Evolutionary conservation across 768 basidiomycete species (phyloP).

Genomic region (Suillus subalutaceus): DNA sequence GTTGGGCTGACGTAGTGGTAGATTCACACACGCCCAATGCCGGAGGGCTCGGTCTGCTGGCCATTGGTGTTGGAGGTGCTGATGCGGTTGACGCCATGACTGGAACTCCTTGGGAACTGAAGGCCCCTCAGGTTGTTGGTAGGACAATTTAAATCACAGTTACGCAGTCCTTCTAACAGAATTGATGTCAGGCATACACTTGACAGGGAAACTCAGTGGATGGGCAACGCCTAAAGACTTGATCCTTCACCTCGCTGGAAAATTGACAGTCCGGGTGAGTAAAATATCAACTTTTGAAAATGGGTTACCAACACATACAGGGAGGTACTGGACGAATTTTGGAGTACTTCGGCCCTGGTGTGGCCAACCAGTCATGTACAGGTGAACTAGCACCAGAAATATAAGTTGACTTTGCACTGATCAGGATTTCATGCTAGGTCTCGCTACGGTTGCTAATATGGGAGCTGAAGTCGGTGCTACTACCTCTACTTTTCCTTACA

Average conservation of each 20-base stretch:
- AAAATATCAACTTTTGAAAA: conserved; percentile 3
- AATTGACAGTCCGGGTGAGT: conserved; percentile 87
- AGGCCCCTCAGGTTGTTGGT: conserved; percentile 86
- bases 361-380: conserved; percentile 88
- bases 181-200: conserved; percentile 66
- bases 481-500: conserved; percentile 97
- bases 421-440: conserved; percentile 44
- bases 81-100: conserved; percentile 99
- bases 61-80: conserved; percentile 98
- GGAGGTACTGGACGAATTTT: conserved; percentile 96
- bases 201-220: conserved; percentile 83
- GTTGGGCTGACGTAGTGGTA: conserved; percentile 27
- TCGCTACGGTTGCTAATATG: conserved; percentile 98
- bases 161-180: neutral
- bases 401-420: neutral
- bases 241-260: conserved; percentile 92
- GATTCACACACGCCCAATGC: conserved; percentile 99
- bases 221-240: conserved; percentile 98
- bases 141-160: conserved; percentile 22
- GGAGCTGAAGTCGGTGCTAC: conserved; percentile 99
- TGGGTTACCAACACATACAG: conserved; percentile 39
- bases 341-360: conserved; percentile 96
- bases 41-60: conserved; percentile 93
- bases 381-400: conserved; percentile 44
- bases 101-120: conserved; percentile 97